Percentiles rank a stretch among this genome's conserved stretches.
Evolutionary conservation across 2,329 filamentous ascomycete genomes (phyloP).

Genomic region (Geosmithia morbida): DNA sequence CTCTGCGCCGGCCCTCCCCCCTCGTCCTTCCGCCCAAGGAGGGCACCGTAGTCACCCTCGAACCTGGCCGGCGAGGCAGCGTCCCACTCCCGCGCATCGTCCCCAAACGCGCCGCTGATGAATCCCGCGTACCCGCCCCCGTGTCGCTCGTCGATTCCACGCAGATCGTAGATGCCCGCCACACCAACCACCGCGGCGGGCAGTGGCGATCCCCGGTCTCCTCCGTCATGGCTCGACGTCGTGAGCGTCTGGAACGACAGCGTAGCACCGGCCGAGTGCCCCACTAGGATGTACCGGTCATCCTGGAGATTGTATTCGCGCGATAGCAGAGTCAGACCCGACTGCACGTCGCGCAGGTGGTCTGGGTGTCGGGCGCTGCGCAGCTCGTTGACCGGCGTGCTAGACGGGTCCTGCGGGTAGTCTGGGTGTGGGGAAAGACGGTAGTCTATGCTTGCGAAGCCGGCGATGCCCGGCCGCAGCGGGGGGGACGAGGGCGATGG

Average conservation of each 20-base stretch:
- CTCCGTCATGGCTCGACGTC: slow-evolving; percentile 15
- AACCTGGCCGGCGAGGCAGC: slow-evolving; percentile 37
- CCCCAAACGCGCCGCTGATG: slow-evolving; percentile 45
- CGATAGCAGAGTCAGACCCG: slow-evolving; percentile 33
- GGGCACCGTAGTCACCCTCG: slow-evolving; percentile 15
- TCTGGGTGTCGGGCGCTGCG: slow-evolving; percentile 40
- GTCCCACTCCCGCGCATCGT: slow-evolving; percentile 35
- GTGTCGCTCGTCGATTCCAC: slow-evolving; percentile 32
- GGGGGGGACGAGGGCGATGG: slow-evolving; percentile 11
- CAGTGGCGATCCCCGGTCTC: slow-evolving; percentile 7
- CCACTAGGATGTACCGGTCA: slow-evolving; percentile 38
- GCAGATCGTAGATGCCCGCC: slow-evolving; percentile 53
- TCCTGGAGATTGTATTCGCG: slow-evolving; percentile 26
- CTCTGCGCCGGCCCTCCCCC: slow-evolving; percentile 9
- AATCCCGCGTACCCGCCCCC: slow-evolving; percentile 39
- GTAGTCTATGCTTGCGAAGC: slow-evolving; percentile 51
- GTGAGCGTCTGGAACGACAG: slow-evolving; percentile 47
- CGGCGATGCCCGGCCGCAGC: slow-evolving; percentile 28
- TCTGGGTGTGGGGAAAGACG: slow-evolving; percentile 39
- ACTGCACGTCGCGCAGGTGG: slow-evolving; percentile 42
- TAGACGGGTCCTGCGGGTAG: slow-evolving; percentile 18
- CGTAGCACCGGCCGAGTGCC: slow-evolving; percentile 50
- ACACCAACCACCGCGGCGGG: slow-evolving; percentile 44
- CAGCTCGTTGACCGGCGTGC: slow-evolving; percentile 11
- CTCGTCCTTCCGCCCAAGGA: slow-evolving; percentile 12